phyloP scores from a whole-genome alignment of 1,284 basidiomycete species.

The Athelia psychrophila region DNA sequence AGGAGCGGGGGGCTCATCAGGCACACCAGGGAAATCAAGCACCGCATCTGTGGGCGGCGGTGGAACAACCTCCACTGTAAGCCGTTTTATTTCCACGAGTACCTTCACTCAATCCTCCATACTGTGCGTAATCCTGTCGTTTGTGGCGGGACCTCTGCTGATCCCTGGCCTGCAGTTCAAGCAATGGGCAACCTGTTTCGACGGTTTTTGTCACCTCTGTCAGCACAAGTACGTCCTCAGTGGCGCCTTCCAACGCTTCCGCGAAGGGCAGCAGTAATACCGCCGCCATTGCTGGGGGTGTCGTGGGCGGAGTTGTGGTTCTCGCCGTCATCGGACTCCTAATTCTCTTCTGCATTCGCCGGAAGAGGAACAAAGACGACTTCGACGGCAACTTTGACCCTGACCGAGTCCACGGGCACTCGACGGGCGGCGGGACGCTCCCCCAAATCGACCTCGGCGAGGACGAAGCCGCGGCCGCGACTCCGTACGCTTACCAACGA shows the following conservation, averaged over 20 bases:
- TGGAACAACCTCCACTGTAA: neutral
- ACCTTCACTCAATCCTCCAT: neutral
- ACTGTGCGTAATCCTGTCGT: neutral
- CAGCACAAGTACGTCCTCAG: neutral
- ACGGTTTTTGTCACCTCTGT: neutral
- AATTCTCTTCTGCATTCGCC: conserved; percentile 36
- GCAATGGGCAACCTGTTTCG: neutral
- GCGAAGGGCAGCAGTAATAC: neutral
- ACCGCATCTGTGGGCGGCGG: too few relatives aligned
- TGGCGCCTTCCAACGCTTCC: neutral
- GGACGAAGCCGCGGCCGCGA: conserved; percentile 26
- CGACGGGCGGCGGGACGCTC: conserved; percentile 24
- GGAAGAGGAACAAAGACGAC: conserved; percentile 19
- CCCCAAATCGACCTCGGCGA: conserved; percentile 36
- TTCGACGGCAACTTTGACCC: conserved; percentile 54
- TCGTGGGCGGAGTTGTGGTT: neutral
- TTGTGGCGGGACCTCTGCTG: neutral
- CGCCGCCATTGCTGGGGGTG: neutral
- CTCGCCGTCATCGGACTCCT: conserved; percentile 37
- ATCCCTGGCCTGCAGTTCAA: neutral
- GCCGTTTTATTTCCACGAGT: neutral
- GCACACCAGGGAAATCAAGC: too few relatives aligned
- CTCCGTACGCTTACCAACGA: conserved; percentile 8
- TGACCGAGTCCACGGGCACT: conserved; percentile 33
- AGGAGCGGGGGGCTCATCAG: too few relatives aligned